Evolutionary conservation across 1,284 basidiomycete genomes (phyloP).

Genomic region (Ceratobasidium sp.): DNA sequence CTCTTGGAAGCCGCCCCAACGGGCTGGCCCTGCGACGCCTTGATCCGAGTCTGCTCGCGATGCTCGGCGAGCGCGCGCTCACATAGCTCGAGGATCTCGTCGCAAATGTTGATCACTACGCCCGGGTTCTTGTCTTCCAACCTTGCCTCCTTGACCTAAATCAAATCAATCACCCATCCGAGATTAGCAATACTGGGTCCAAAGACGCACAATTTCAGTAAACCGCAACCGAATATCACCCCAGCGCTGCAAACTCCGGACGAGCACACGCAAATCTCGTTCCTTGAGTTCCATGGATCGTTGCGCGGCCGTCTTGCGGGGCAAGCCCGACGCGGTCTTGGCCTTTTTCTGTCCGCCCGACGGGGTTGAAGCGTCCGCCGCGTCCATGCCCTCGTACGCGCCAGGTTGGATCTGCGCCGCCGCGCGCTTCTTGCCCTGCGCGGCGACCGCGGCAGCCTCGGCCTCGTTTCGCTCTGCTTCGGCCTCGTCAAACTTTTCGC

Average conservation of each 20-base stretch:
- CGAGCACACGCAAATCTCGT: conserved; percentile 94
- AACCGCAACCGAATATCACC: conserved; percentile 96
- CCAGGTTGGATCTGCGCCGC: conserved; percentile 77
- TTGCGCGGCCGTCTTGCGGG: conserved; percentile 87
- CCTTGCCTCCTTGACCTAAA: conserved; percentile 89
- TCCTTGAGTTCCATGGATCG: conserved; percentile 97
- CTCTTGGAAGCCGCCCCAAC: conserved; percentile 82
- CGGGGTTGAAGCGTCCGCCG: conserved; percentile 74
- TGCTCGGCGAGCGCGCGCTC: conserved; percentile 87
- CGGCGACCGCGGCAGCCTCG: conserved; percentile 73
- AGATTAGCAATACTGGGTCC: conserved; percentile 38
- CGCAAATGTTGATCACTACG: conserved; percentile 91
- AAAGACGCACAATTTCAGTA: conserved; percentile 84
- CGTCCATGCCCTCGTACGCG: conserved; percentile 93
- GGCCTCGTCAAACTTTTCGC: conserved; percentile 87
- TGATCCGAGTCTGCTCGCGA: conserved; percentile 81
- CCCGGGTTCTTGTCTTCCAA: conserved; percentile 94
- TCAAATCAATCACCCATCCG: conserved; percentile 45
- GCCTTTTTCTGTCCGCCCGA: conserved; percentile 76
- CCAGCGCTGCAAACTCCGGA: conserved; percentile 97
- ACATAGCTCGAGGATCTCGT: conserved; percentile 93
- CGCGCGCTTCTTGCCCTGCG: conserved; percentile 82
- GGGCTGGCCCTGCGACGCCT: conserved; percentile 84
- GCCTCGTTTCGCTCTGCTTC: conserved; percentile 81
- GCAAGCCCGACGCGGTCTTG: conserved; percentile 72